Conservation (phyloP, 495 filamentous ascomycete genomes). For the Penicillium steckii region DNA sequence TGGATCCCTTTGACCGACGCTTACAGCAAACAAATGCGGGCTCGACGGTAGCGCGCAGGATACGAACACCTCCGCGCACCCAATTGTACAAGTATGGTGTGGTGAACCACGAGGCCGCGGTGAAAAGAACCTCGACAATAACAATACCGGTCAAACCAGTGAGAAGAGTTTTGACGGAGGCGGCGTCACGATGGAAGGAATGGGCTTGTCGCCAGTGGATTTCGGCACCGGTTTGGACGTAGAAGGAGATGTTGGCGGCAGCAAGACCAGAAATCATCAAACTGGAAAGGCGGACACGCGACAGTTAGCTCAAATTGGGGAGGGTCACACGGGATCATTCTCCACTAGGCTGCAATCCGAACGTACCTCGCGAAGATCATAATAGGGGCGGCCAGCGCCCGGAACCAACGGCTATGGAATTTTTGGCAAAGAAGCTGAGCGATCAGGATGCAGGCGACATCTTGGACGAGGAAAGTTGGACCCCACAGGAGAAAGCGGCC, state of each 20-base stretch:
- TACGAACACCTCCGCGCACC: background rate
- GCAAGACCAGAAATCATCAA: constrained; percentile 22
- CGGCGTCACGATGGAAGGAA: constrained; percentile 25
- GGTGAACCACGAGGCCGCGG: constrained; percentile 14
- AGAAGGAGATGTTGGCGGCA: constrained; percentile 33
- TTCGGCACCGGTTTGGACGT: constrained; percentile 26
- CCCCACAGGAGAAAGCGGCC: constrained; percentile 37
- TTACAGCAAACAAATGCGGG: constrained; percentile 5
- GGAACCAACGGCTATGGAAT: constrained; percentile 22
- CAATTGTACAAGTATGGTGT: constrained; percentile 19
- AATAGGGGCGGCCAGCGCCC: constrained; percentile 17
- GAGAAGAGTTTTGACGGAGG: constrained; percentile 24
- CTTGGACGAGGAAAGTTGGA: constrained; percentile 39
- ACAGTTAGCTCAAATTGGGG: constrained; percentile 1
- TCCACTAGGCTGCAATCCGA: background rate
- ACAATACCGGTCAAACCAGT: constrained; percentile 23
- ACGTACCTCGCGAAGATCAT: constrained; percentile 30
- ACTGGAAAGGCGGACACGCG: constrained; percentile 10
- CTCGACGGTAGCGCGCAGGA: background rate
- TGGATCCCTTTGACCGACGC: background rate
- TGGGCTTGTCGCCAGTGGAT: constrained; percentile 34
- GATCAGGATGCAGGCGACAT: constrained; percentile 31
- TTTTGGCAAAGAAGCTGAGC: constrained; percentile 24
- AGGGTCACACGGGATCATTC: background rate
- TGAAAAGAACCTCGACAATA: constrained; percentile 21